phyloP scores from a whole-genome alignment of 768 basidiomycete species.

The Amanita pseudoporphyria region DNA sequence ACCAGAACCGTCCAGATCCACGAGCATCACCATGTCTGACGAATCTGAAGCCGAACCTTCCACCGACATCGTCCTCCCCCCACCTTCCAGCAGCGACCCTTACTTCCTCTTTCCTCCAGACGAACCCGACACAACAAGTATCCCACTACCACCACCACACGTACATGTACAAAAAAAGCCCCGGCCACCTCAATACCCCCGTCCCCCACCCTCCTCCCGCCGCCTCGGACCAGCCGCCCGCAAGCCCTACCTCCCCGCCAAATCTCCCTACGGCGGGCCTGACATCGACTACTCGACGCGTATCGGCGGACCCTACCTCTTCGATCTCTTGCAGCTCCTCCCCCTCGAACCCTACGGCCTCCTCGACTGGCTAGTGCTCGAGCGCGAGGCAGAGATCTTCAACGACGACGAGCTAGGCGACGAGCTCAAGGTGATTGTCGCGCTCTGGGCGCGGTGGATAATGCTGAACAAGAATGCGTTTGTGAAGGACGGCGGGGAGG shows the following conservation, averaged over 20 bases:
- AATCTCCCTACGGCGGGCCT: constrained; percentile 36
- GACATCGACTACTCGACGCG: constrained; percentile 51
- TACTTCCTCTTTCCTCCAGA: constrained; percentile 1
- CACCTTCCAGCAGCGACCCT: background rate
- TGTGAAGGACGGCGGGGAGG: constrained; percentile 16
- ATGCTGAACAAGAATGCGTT: constrained; percentile 41
- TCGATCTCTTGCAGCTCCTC: constrained; percentile 51
- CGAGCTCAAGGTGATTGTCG: constrained; percentile 72
- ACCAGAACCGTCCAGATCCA: no score
- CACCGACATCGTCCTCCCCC: background rate
- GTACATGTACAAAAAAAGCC: background rate
- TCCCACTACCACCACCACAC: constrained; percentile 8
- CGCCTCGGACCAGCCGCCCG: constrained; percentile 43
- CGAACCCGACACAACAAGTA: constrained; percentile 1
- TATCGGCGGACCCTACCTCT: constrained; percentile 54
- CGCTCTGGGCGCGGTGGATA: constrained; percentile 73
- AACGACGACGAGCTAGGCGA: constrained; percentile 62
- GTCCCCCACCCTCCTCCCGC: constrained; percentile 31
- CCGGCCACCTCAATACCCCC: constrained; percentile 20
- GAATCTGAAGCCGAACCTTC: background rate
- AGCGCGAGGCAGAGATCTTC: constrained; percentile 69
- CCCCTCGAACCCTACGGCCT: constrained; percentile 56
- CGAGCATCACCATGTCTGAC: background rate
- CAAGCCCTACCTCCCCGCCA: constrained; percentile 41
- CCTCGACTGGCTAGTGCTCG: constrained; percentile 58